Percentiles rank a stretch among this genome's conserved stretches.
Conservation (phyloP, 306 rosid genomes). For the Dicorynia guianensis region DNA sequence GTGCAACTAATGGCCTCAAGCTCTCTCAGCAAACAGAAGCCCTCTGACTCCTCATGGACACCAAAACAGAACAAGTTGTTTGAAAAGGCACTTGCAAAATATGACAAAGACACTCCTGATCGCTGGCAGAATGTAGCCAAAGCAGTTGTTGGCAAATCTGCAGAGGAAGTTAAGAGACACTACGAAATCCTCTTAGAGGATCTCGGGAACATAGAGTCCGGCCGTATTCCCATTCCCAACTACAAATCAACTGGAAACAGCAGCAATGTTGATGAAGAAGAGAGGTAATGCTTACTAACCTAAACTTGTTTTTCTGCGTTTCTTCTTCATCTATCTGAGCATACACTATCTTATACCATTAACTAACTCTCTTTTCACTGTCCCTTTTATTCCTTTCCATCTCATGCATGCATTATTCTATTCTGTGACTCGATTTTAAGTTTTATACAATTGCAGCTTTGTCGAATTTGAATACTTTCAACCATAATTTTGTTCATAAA, state of each 20-base stretch:
- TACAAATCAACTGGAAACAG: slow-evolving; percentile 37
- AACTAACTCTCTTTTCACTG: neutral
- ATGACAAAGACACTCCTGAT: slow-evolving; percentile 61
- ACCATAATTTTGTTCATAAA: no score
- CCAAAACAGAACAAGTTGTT: slow-evolving; percentile 61
- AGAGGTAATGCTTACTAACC: slow-evolving; percentile 19
- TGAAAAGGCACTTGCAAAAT: slow-evolving; percentile 64
- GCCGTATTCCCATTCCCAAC: slow-evolving; percentile 60
- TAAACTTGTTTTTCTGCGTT: neutral
- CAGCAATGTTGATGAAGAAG: slow-evolving; percentile 17
- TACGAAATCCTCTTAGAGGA: slow-evolving; percentile 62
- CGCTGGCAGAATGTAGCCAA: slow-evolving; percentile 65
- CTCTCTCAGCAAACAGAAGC: slow-evolving; percentile 43
- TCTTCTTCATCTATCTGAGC: neutral
- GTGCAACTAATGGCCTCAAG: slow-evolving; percentile 57
- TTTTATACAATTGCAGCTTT: no score
- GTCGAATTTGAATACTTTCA: no score
- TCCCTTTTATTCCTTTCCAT: neutral
- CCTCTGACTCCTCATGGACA: slow-evolving; percentile 54
- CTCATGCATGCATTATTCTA: neutral
- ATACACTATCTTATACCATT: neutral
- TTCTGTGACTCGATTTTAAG: neutral
- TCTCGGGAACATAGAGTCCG: slow-evolving; percentile 60
- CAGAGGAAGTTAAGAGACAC: slow-evolving; percentile 58
- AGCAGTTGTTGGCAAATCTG: slow-evolving; percentile 58